Evolutionary conservation across 441 rosid species (phyloP), one percentile per base, ranked within the genome.

Genomic region (Oxalis stricta): DNA sequence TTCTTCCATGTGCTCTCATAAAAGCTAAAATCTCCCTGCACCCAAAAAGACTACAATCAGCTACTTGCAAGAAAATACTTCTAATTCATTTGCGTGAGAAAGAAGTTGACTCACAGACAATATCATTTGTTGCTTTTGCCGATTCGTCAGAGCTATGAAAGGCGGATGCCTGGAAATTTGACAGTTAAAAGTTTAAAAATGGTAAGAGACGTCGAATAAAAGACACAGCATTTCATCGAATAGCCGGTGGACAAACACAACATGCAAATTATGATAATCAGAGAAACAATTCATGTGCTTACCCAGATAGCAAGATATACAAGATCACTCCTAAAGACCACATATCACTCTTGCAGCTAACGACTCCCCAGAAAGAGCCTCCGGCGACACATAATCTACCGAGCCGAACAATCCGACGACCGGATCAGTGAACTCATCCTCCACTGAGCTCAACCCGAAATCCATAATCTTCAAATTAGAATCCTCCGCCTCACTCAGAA

Each of bases 371-470:
- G 78, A 64, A 54, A 81, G 83, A 44, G 85, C 77, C 53, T 77
- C 85, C 5, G 81, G 85, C 2, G 85, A 77, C 16, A 81, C 91
- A 52, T 81, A 75, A 59, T 77, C 85, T 20, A 81, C 69, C 1
- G 83, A 81, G 22, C 91, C 85, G 30, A 81, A 81, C 61, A 81
- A 63, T 17, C 91, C 91, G 11, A 81, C 79, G 15, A 75, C 79
- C 0, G 85, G 85, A 66, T 81, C 83, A 7, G 85, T 76, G 22
- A 55, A 75, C n/a, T 76, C n/a, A n/a, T n/a, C 83, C 44, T 75
- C 91, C 7, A 67, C 83, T 8, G 85, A 81, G 41, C 91, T 75
- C 58, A 81, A 48, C 20, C 91, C 91, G 32, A 77, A 81, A 30
- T 81, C 83, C 91, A 81, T 75, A 49, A 81, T 81, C 70, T 81